Evolutionary conservation across 2,329 filamentous ascomycete genomes (phyloP), one percentile per base, ranked within the genome.

Genomic region (Talaromyces sp.): DNA sequence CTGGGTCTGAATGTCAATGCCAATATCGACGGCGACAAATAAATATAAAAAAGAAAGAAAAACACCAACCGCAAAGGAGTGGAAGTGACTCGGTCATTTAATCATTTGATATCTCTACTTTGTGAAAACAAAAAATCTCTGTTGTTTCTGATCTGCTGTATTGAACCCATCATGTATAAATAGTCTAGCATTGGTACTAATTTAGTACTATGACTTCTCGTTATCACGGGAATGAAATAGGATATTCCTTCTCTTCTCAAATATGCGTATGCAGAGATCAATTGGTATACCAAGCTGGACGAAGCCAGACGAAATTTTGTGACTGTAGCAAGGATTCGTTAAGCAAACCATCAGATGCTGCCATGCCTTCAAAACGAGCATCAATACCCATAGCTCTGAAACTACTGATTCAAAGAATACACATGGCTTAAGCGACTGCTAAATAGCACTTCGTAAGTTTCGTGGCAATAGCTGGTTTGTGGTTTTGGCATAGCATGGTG

Each of bases 1-100:
- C 80, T 99, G 70, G 95, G 95, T 56, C 80, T 99, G 71, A 97
- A 99, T 72, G 91, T 99, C 66, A 82, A 78, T 65, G 71, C 75
- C 7, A 64, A 67, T 44, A 63, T 59, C 22, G 69, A 62, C 17
- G 13, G 15, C 32, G 60, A 62, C 19, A 62, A 62, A 55, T 62
- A 56, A 56, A 49, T 17, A 36, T 42, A 42, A 22, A 47, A 47
- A 47, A 47, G 13, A 4, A 30, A n/a, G 5, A 47, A 47, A 47
- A 36, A 15, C 19, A 2, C 22, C 44, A 47, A 47, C 3, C 19
- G 7, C 44, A 47, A 47, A 11, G 22, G 13, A 25, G 44, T 11
- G 22, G 19, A 17, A 22, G 17, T 25, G 11, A 11, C 11, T 19
- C 49, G 4, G 22, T n/a, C 28, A 30, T 28, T n/a, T 53, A 27